phyloP scores from a whole-genome alignment of 192 early-diverging fungal genomes.

The Allomyces macrogynus region DNA sequence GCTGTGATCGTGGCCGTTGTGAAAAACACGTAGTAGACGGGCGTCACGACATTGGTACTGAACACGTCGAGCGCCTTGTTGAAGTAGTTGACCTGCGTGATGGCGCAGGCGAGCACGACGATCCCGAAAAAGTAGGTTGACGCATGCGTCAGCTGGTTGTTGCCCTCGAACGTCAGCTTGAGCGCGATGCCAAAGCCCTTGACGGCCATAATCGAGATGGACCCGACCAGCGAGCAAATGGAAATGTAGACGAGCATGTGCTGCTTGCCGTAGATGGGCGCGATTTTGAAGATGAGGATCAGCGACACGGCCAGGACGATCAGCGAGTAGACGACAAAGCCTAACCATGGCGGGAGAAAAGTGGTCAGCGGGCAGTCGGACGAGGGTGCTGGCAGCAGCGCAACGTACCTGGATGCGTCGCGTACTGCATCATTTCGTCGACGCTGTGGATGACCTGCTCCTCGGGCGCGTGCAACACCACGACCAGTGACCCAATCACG shows the following conservation, averaged over 20 bases:
- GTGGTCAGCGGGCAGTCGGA: neutral
- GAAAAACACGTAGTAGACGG: constrained; percentile 91
- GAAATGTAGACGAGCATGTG: constrained; percentile 75
- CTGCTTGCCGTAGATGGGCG: constrained; percentile 54
- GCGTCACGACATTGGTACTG: constrained; percentile 71
- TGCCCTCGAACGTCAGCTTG: constrained; percentile 76
- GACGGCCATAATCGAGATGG: constrained; percentile 73
- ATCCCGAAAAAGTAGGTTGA: constrained; percentile 76
- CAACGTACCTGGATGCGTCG: constrained; percentile 47
- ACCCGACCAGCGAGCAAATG: constrained; percentile 93
- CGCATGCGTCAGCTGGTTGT: constrained; percentile 75
- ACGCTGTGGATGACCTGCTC: constrained; percentile 58
- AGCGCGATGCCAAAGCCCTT: constrained; percentile 88
- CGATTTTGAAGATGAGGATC: constrained; percentile 62
- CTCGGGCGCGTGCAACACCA: constrained; percentile 69
- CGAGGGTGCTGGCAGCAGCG: too few species aligned
- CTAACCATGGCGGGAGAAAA: constrained; percentile 9
- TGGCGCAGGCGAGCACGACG: constrained; percentile 55
- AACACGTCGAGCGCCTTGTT: constrained; percentile 90
- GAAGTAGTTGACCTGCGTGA: constrained; percentile 96
- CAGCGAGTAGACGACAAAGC: constrained; percentile 60
- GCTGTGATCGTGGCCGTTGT: constrained; percentile 83
- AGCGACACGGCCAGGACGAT: constrained; percentile 39
- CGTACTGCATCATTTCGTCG: constrained; percentile 65
- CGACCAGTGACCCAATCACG: constrained; percentile 67